Percentiles rank a stretch among this genome's conserved stretches.
phyloP scores from a whole-genome alignment of 1,284 basidiomycete species.

The Puccinia hordei region DNA sequence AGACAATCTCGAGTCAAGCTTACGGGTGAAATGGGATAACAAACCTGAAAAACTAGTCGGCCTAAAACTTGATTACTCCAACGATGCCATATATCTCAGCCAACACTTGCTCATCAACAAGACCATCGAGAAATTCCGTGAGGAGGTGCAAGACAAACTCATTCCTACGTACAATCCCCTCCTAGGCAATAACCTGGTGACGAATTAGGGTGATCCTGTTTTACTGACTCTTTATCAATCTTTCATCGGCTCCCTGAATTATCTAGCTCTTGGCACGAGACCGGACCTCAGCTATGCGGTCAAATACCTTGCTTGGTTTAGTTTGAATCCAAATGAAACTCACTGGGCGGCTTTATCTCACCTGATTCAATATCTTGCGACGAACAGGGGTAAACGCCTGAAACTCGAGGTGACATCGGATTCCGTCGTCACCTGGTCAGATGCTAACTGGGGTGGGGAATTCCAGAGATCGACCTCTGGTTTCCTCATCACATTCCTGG shows the following conservation, averaged over 20 bases:
- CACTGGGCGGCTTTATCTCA: not conserved
- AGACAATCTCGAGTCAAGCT: not conserved
- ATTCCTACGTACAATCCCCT: too few species aligned
- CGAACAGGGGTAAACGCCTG: not conserved
- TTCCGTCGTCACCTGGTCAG: not conserved
- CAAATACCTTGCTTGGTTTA: not conserved
- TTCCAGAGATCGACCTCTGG: too few species aligned
- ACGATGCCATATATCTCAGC: not conserved
- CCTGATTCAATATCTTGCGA: not conserved
- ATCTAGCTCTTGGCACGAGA: too few species aligned
- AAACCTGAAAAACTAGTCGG: not conserved
- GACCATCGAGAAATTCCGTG: not conserved
- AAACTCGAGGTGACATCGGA: too few species aligned
- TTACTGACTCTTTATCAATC: too few species aligned
- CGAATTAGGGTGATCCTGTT: not conserved
- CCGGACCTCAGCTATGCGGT: too few species aligned
- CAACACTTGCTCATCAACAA: not conserved
- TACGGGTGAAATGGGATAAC: not conserved
- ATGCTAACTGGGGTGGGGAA: not conserved
- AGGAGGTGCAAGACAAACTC: not conserved
- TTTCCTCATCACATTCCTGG: too few species aligned
- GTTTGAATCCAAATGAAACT: not conserved
- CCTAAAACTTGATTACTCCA: not conserved
- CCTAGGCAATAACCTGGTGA: not conserved
- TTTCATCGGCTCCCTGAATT: too few species aligned